phyloP scores from a whole-genome alignment of 257 asterid species.

The Lycium barbarum region DNA sequence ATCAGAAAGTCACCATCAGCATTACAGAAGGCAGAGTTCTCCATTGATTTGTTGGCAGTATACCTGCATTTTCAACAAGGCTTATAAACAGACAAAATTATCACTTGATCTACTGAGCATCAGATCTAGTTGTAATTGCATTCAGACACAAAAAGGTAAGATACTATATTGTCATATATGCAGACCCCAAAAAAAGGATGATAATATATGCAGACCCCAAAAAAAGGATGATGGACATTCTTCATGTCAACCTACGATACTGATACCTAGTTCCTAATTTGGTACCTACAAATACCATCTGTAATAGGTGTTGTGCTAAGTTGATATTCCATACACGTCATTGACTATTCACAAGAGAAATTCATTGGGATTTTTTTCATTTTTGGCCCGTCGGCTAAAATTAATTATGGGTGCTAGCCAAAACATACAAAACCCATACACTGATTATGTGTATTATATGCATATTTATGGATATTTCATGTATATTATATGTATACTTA shows the following conservation, averaged over 20 bases:
- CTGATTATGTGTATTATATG: too few relatives aligned
- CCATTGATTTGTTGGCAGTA: slow-evolving; percentile 90
- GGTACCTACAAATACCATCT: background rate
- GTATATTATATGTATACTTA: too few relatives aligned
- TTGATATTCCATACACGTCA: background rate
- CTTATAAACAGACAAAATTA: background rate
- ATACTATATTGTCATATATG: background rate
- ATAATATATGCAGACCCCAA: background rate
- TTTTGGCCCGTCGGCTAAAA: too few relatives aligned
- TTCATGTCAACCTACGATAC: background rate
- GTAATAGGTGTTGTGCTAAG: background rate
- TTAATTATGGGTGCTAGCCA: too few relatives aligned
- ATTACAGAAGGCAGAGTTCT: slow-evolving; percentile 86
- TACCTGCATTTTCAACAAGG: slow-evolving; percentile 58
- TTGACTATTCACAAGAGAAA: background rate
- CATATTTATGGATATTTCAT: too few relatives aligned
- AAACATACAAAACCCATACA: too few relatives aligned
- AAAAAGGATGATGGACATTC: background rate
- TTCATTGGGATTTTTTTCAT: background rate
- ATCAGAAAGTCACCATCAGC: slow-evolving; percentile 97
- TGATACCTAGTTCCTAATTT: background rate
- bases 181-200: background rate
- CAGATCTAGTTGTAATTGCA: background rate
- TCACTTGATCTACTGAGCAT: background rate
- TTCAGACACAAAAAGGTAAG: background rate